Evolutionary conservation across 495 filamentous ascomycete species (phyloP), one percentile per base, ranked within the genome.

Genomic region (Symbiotaphrina buchneri): DNA sequence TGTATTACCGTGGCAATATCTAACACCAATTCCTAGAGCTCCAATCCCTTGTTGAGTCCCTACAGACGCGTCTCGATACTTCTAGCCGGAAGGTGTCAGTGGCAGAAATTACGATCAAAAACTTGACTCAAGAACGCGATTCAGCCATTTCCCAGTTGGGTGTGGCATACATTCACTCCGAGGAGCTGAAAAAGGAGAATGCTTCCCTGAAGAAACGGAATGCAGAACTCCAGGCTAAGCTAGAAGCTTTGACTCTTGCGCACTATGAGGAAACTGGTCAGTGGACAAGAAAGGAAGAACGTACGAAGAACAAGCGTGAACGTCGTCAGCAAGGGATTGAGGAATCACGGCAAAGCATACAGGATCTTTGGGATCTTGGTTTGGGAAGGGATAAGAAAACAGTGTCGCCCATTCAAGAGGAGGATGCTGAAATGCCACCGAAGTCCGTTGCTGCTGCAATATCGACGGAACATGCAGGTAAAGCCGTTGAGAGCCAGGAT

Each of bases 61-160:
- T 75, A 14, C 65, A 69, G 32, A 55, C 56, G 11, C 58, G 62
- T 22, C 41, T 76, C 6, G 69, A 77, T 21, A 51, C 61, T 18
- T 45, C 66, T 14, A 59, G 69, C 30, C 60, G 69, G 21, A 70
- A 71, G 41, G 38, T 56, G 4, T 54, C 69, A 29, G 55, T 68
- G 5, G 48, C 66, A n/a, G 68, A 76, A 31, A 59, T 65, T 11
- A 53, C 61, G 4, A 46, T 70, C 24, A 65, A 64, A 34, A 65
- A 64, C 18, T 45, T 76, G 23, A 66, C 60, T 27, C 56, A 62
- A 22, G 74, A 80, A 33, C 56, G 71, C 23, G 70, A 78, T 39
- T 63, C 65, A 31, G 59, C 72, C 4, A 57, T 74, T 18, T 61
- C 61, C 19, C 71, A 77, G 27, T 49, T 77, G 8, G 67, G 59